A percentile compares a stretch with the other conserved stretches of the same genome.
Evolutionary conservation across 2,329 filamentous ascomycete species (phyloP).

Genomic region (Madurella mycetomatis): DNA sequence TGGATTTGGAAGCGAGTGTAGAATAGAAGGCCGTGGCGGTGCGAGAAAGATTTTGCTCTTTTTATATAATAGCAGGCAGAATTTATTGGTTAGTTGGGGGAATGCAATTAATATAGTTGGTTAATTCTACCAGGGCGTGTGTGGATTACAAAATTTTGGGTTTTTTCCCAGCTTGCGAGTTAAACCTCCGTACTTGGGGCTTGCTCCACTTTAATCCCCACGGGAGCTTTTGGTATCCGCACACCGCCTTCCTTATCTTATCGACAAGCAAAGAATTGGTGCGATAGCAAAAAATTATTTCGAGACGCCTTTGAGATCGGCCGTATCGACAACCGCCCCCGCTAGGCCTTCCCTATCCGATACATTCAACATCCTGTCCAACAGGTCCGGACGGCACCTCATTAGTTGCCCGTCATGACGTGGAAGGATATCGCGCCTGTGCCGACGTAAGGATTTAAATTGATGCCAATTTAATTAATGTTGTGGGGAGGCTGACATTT

Average conservation of each 20-base stretch:
- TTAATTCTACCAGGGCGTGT: too few relatives aligned
- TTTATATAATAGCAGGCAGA: too few relatives aligned
- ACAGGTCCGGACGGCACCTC: slow-evolving; percentile 14
- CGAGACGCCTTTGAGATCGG: slow-evolving; percentile 12
- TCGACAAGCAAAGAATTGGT: slow-evolving; percentile 16
- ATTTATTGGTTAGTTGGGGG: too few relatives aligned
- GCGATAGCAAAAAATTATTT: slow-evolving; percentile 26
- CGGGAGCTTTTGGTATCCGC: neutral
- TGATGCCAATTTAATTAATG: neutral
- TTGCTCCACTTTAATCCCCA: neutral
- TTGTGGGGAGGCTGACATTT: slow-evolving; percentile 9
- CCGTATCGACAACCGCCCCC: slow-evolving; percentile 24
- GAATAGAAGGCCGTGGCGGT: too few relatives aligned
- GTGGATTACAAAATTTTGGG: too few relatives aligned
- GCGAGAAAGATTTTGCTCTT: too few relatives aligned
- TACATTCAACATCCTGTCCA: slow-evolving; percentile 8
- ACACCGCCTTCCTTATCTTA: slow-evolving; percentile 25
- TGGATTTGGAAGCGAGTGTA: too few relatives aligned
- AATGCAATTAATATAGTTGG: too few relatives aligned
- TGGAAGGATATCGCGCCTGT: slow-evolving; percentile 31
- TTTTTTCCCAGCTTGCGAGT: too few relatives aligned
- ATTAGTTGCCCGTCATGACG: slow-evolving; percentile 25
- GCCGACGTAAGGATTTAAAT: slow-evolving; percentile 24
- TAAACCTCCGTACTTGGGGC: too few relatives aligned
- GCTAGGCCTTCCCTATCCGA: slow-evolving; percentile 4